Evolutionary conservation across 148 eudicot genomes (phyloP).

Genomic region (Spergularia bocconei): DNA sequence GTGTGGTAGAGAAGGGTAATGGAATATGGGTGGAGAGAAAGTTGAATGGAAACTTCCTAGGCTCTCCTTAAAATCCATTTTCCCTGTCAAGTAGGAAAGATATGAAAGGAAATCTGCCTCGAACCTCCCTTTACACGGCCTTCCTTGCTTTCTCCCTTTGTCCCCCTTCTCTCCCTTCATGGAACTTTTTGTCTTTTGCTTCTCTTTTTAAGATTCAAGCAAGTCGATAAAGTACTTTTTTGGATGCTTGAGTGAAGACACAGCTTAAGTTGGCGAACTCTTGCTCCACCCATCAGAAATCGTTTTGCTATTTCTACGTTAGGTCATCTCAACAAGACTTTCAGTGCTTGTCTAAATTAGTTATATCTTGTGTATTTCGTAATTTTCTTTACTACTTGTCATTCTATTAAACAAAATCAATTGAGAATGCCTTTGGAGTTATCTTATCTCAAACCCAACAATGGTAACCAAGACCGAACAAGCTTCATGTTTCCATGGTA

Average conservation of each 20-base stretch:
- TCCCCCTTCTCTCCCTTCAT: not conserved
- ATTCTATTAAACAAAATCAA: too few species aligned
- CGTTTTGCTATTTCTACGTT: not conserved
- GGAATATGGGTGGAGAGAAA: not conserved
- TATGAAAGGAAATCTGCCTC: too few species aligned
- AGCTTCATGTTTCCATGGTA: too few species aligned
- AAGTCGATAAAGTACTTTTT: not conserved
- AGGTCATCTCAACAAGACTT: not conserved
- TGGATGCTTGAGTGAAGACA: not conserved
- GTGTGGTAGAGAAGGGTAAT: not conserved
- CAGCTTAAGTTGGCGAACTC: not conserved
- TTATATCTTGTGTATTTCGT: not conserved
- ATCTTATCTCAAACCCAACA: too few species aligned
- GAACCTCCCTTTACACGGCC: too few species aligned
- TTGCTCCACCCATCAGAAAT: not conserved
- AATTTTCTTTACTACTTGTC: too few species aligned
- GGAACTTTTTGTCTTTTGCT: not conserved
- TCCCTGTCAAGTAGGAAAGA: too few species aligned
- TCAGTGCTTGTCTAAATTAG: not conserved
- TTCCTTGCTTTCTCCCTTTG: too few species aligned
- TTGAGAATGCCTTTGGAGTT: too few species aligned
- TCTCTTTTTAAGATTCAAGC: not conserved
- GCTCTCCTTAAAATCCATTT: not conserved
- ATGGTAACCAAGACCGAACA: too few species aligned
- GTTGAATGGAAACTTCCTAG: not conserved